Conservation (phyloP, 352 stramenopile species). For the Phytophthora litchii region DNA sequence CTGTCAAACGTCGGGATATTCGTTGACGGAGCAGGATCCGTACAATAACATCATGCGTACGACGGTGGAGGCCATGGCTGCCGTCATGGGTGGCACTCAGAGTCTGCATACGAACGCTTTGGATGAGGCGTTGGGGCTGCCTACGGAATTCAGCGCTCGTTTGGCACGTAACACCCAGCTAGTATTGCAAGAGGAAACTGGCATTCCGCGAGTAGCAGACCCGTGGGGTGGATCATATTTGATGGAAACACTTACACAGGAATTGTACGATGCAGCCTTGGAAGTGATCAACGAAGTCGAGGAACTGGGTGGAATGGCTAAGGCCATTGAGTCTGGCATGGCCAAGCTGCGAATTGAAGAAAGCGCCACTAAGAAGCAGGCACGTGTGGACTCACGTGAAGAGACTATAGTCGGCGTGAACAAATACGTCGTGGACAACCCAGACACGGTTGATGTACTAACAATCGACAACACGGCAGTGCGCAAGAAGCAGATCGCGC, state of each 20-base stretch:
- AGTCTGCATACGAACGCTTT: slow-evolving; percentile 98
- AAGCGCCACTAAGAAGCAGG: slow-evolving; percentile 95
- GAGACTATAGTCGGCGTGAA: slow-evolving; percentile 98
- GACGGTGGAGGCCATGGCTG: slow-evolving; percentile 93
- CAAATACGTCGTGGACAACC: slow-evolving; percentile 93
- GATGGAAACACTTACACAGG: slow-evolving; percentile 97
- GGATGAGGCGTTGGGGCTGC: slow-evolving; percentile 96
- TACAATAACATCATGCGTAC: slow-evolving; percentile 99
- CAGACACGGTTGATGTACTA: slow-evolving; percentile 92
- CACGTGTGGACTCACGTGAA: slow-evolving; percentile 93
- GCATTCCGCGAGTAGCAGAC: slow-evolving; percentile 94
- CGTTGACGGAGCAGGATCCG: slow-evolving; percentile 96
- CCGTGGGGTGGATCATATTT: slow-evolving; percentile 97
- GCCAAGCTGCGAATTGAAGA: slow-evolving; percentile 98
- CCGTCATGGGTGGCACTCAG: slow-evolving; percentile 93
- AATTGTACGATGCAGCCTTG: slow-evolving; percentile 78
- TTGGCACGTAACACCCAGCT: slow-evolving; percentile 98
- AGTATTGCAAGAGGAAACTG: slow-evolving; percentile 96
- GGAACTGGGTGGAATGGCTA: slow-evolving; percentile 95
- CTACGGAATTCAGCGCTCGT: slow-evolving; percentile 95
- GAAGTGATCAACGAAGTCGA: slow-evolving; percentile 90
- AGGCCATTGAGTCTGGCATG: slow-evolving; percentile 96
- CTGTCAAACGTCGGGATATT: slow-evolving; percentile 97
- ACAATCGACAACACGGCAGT: slow-evolving; percentile 94
- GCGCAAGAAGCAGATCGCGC: slow-evolving; percentile 89